Conservation (phyloP, 306 rosid species). For the Fragaria iinumae region DNA sequence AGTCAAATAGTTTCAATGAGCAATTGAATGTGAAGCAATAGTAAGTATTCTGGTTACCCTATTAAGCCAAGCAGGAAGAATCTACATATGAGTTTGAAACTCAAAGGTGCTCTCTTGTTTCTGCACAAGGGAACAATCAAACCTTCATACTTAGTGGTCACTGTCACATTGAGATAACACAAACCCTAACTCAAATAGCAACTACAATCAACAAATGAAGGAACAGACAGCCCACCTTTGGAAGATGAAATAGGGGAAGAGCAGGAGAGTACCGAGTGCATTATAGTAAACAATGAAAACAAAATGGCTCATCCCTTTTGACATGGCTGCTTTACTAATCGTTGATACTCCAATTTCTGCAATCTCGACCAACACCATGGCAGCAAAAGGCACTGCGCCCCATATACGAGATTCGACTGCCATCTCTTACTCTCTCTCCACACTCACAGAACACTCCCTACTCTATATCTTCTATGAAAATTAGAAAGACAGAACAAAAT, state of each 20-base stretch:
- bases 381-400: slow-evolving; percentile 24
- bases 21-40: neutral
- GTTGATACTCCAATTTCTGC: slow-evolving; percentile 33
- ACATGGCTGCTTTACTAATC: slow-evolving; percentile 41
- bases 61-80: slow-evolving; percentile 43
- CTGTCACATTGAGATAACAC: neutral
- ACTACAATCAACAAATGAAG: neutral
- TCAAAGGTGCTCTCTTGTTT: slow-evolving; percentile 31
- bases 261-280: slow-evolving; percentile 34
- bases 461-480: neutral
- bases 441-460: neutral
- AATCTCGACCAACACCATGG: slow-evolving; percentile 37
- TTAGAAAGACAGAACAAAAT: neutral
- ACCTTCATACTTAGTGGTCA: neutral
- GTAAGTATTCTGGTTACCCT: slow-evolving; percentile 23
- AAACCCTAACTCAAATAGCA: too few species aligned
- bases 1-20: neutral
- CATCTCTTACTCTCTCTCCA: slow-evolving; percentile 9
- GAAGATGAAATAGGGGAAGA: slow-evolving; percentile 30
- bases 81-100: slow-evolving; percentile 22
- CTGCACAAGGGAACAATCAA: slow-evolving; percentile 19
- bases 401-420: neutral
- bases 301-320: slow-evolving; percentile 35
- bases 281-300: slow-evolving; percentile 40
- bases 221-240: slow-evolving; percentile 14